phyloP scores from a whole-genome alignment of 2,329 filamentous ascomycete species.

The Apiospora sp. region DNA sequence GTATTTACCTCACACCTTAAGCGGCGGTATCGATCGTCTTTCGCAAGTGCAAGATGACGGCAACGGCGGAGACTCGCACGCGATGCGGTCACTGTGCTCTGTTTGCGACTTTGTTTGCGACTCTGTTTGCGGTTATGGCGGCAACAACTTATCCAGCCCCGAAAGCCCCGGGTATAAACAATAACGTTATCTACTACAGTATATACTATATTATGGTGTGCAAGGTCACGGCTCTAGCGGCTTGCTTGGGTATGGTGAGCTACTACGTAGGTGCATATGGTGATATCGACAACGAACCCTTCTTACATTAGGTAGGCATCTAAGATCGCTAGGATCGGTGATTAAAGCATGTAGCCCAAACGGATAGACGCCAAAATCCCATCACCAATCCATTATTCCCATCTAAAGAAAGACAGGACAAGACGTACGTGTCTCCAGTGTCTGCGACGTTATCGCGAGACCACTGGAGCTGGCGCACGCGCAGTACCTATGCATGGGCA shows the following conservation, averaged over 20 bases:
- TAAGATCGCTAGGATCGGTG: not conserved
- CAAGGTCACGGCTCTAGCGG: constrained; percentile 1
- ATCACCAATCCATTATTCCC: not conserved
- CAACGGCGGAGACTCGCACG: constrained; percentile 12
- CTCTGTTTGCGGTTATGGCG: constrained; percentile 1
- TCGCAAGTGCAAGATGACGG: constrained; percentile 6
- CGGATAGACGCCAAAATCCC: not conserved
- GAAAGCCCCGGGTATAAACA: not conserved
- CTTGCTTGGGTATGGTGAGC: not conserved
- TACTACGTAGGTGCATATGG: constrained; percentile 3
- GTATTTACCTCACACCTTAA: not conserved
- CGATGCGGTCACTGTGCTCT: not conserved
- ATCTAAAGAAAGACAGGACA: not conserved
- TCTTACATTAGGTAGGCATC: not conserved
- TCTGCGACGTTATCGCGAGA: constrained; percentile 18
- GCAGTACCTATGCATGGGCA: not conserved
- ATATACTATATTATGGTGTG: not conserved
- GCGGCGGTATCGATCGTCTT: not conserved
- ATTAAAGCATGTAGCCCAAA: not conserved
- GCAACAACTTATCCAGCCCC: not conserved
- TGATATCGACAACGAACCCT: constrained; percentile 15
- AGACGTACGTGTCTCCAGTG: constrained; percentile 9
- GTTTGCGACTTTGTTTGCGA: constrained; percentile 7
- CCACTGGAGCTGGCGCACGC: not conserved
- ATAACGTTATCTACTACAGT: not conserved